Evolutionary conservation across 768 basidiomycete species (phyloP).

Genomic region (Omphalotus guepiniiformis): DNA sequence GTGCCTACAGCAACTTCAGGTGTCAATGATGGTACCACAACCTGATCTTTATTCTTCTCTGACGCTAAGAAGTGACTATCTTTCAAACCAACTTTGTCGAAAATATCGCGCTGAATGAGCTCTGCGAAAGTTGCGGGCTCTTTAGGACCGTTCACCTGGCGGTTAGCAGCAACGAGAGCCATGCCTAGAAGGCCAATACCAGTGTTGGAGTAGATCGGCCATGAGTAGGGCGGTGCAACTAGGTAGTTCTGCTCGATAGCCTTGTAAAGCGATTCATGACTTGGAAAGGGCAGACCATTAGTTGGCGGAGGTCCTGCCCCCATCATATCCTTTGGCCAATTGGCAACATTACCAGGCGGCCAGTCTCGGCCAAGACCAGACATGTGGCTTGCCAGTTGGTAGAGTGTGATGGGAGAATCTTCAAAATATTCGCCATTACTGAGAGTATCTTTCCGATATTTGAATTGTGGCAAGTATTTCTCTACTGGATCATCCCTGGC

Average conservation of each 20-base stretch:
- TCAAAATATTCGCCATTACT: constrained; percentile 1
- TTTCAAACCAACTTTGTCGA: too few relatives aligned
- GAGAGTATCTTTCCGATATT: constrained; percentile 16
- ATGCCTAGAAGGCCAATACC: constrained; percentile 31
- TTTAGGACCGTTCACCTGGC: too few relatives aligned
- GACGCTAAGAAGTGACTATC: too few relatives aligned
- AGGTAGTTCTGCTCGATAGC: constrained; percentile 23
- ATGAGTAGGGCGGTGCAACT: constrained; percentile 27
- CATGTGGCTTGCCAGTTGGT: too few relatives aligned
- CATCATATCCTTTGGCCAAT: constrained; percentile 30
- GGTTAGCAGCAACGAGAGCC: constrained; percentile 30
- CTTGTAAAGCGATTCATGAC: constrained; percentile 20
- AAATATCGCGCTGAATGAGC: too few relatives aligned
- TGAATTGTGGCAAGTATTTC: constrained; percentile 25
- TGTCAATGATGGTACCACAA: too few relatives aligned
- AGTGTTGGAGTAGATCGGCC: constrained; percentile 39
- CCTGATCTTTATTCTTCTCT: too few relatives aligned
- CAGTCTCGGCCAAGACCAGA: too few relatives aligned
- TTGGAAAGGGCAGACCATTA: constrained; percentile 35
- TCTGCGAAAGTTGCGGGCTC: too few relatives aligned
- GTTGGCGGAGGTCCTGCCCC: constrained; percentile 32
- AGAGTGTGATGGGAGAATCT: constrained; percentile 18
- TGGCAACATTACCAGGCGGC: too few relatives aligned
- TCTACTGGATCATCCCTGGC: constrained; percentile 37
- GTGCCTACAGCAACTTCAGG: too few relatives aligned